Base-by-base conservation (phyloP, 805 yeast genomes). In the Saccharomycopsis oosterbeekiorum region DNA sequence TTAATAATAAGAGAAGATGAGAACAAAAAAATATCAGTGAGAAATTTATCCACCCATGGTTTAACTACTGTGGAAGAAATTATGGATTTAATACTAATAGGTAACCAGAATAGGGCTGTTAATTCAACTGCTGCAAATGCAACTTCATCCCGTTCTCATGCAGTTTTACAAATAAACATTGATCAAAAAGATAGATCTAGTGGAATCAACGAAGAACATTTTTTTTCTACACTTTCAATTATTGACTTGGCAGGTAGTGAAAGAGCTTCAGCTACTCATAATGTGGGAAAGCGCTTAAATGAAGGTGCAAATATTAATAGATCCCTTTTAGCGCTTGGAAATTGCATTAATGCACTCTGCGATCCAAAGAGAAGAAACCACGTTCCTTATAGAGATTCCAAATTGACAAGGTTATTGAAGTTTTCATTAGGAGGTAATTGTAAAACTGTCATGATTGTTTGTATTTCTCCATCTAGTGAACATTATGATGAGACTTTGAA, bases 191-290 rank as follows among this genome's bases (percentile, higher is more conserved):
- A 80, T 53, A 78, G 84, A 59, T 80, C 86, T 0, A 84, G 86
- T 0, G 89, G 84, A 61, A 66, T 88, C 19, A 76, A 76, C 15
- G 89, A 87, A 68, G 79, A 84, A 39, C 92, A 86, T 65, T 82
- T 85, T 0, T 84, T 81, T 73, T 91, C 96, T 0, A 89, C 96
- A 0, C 74, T 92, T 37, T 86, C 94, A 0, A 86, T 93, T 34
- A 92, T 93, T 56, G 98, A 93, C 71, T 74, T 93, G 55, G 98
- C 98, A 0, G 98, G 98, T 4, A 88, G 96, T 72, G 98, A 93
- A 74, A 77, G 98, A 51, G 98, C 98, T 0, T 84, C 94, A 0
- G 87, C 94, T 0, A 91, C 98, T 0, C 83, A 82, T 66, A 93
- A 93, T 71, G 73, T 90, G 55, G 98, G 98, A 0, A 81, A 79